Conservation (phyloP, 2,329 filamentous ascomycete species). For the Capronia epimyces region DNA sequence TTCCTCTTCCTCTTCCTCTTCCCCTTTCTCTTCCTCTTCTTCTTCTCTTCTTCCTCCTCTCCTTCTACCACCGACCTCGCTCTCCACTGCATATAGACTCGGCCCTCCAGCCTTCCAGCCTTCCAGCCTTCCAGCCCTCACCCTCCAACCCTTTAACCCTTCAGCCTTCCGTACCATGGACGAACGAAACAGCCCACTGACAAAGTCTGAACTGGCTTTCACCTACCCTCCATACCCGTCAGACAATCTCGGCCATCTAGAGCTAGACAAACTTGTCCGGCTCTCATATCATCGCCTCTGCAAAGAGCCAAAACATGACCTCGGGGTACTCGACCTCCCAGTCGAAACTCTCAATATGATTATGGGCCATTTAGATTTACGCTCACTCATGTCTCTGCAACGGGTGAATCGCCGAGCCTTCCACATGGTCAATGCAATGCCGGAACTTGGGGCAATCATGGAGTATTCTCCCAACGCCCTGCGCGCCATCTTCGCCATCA, state of each 20-base stretch:
- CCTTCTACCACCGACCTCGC: neutral
- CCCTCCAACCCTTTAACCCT: too few species aligned
- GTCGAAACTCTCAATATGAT: neutral
- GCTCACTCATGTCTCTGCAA: neutral
- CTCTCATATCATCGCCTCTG: too few species aligned
- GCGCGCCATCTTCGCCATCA: neutral
- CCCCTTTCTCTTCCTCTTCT: neutral
- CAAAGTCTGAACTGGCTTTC: too few species aligned
- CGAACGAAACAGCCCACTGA: too few species aligned
- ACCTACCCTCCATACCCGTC: too few species aligned
- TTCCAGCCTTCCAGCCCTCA: too few species aligned
- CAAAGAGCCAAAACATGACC: neutral
- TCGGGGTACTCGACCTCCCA: neutral
- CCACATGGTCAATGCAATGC: neutral
- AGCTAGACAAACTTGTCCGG: too few species aligned
- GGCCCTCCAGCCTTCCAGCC: too few species aligned
- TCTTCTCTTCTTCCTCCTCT: too few species aligned
- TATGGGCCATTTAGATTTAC: neutral
- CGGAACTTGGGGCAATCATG: neutral
- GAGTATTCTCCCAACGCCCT: neutral
- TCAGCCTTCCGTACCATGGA: too few species aligned
- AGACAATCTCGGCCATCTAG: too few species aligned
- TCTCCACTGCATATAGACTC: too few species aligned
- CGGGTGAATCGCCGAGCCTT: neutral
- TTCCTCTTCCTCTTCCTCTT: neutral